Evolutionary conservation across 2,329 filamentous ascomycete species (phyloP).

Genomic region (Helminthosporium solani): DNA sequence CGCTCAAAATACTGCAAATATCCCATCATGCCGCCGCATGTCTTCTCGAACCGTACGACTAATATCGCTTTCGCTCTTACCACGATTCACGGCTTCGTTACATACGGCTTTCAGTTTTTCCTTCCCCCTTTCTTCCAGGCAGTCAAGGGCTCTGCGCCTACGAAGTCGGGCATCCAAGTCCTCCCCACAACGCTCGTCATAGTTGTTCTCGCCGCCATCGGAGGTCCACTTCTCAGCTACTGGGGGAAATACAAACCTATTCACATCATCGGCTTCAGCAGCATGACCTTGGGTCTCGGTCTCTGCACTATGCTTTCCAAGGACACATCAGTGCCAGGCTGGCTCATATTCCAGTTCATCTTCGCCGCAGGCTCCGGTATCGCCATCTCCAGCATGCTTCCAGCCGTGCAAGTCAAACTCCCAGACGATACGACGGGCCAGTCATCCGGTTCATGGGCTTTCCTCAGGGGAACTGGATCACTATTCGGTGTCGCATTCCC

Average conservation of each 20-base stretch:
- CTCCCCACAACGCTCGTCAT: constrained; percentile 28
- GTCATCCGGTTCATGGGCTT: constrained; percentile 29
- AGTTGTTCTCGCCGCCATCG: constrained; percentile 21
- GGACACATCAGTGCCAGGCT: constrained; percentile 11
- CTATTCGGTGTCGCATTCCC: constrained; percentile 35
- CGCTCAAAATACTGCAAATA: constrained; percentile 22
- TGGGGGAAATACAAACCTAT: constrained; percentile 32
- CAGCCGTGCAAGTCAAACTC: constrained; percentile 32
- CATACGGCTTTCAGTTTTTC: constrained; percentile 30
- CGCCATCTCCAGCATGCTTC: constrained; percentile 28
- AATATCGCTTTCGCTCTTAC: constrained; percentile 37
- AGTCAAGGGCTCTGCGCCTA: constrained; percentile 22
- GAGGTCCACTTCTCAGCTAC: constrained; percentile 21
- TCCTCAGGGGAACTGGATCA: constrained; percentile 30
- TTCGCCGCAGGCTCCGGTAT: constrained; percentile 27
- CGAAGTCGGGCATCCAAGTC: constrained; percentile 27
- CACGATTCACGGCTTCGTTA: constrained; percentile 32
- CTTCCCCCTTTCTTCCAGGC: constrained; percentile 34
- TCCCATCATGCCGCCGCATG: constrained; percentile 44
- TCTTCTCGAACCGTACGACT: constrained; percentile 50
- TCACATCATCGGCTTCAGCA: constrained; percentile 25
- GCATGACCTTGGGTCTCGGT: constrained; percentile 21
- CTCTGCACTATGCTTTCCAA: constrained; percentile 19
- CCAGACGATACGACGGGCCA: constrained; percentile 23
- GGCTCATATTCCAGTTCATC: constrained; percentile 28